A percentile compares a stretch with the other conserved stretches of the same genome.
Evolutionary conservation across 306 rosid genomes (phyloP).

Genomic region (Purshia tridentata): DNA sequence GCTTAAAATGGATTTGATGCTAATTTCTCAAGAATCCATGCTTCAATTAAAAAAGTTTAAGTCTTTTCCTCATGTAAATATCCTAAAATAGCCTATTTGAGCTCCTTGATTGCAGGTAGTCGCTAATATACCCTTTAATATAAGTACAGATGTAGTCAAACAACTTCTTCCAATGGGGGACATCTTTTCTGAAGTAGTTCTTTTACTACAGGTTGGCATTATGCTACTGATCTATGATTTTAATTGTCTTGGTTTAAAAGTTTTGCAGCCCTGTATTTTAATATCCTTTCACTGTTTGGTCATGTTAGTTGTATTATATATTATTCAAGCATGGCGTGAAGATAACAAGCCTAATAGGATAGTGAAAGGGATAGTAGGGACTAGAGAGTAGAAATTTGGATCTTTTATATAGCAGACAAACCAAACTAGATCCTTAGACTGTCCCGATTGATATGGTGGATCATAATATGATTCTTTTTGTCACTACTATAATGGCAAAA

Average conservation of each 20-base stretch:
- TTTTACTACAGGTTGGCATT: conserved; percentile 71
- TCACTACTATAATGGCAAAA: conserved; percentile 18
- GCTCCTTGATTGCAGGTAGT: conserved; percentile 61
- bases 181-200: conserved; percentile 77
- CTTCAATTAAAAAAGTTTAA: background rate
- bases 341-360: background rate
- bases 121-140: conserved; percentile 83
- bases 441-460: background rate
- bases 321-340: background rate
- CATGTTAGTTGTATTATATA: background rate
- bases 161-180: conserved; percentile 96
- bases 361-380: conserved; percentile 2
- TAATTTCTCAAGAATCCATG: background rate
- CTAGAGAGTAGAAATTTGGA: background rate
- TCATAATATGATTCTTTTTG: background rate
- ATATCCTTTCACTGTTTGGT: background rate
- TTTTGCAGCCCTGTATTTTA: background rate
- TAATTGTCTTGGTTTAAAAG: background rate
- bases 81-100: background rate
- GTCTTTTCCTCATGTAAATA: background rate
- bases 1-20: background rate
- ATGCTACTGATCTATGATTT: background rate
- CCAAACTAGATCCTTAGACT: background rate
- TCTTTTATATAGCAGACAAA: background rate
- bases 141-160: conserved; percentile 76